Evolutionary conservation across 768 basidiomycete genomes (phyloP).

Genomic region (Mycena maculata): DNA sequence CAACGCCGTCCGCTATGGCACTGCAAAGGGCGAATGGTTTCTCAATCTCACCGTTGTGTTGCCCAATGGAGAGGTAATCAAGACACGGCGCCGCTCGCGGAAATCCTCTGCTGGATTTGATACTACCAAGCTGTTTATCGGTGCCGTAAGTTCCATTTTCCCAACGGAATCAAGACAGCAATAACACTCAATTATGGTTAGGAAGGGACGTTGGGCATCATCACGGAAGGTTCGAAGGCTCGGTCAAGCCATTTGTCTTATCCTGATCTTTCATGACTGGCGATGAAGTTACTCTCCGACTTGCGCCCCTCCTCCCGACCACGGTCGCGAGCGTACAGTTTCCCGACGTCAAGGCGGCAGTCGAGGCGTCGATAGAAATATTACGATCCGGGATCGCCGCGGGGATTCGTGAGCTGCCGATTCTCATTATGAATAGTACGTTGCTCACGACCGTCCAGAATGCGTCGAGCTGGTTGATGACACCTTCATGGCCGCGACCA

Average conservation of each 20-base stretch:
- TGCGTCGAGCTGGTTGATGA: constrained; percentile 88
- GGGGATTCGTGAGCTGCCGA: constrained; percentile 7
- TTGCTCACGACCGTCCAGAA: constrained; percentile 56
- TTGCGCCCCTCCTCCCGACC: constrained; percentile 86
- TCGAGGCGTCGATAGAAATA: constrained; percentile 80
- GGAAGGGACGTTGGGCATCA: constrained; percentile 83
- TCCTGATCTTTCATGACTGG: not conserved
- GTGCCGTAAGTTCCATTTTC: constrained; percentile 63
- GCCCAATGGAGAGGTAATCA: constrained; percentile 90
- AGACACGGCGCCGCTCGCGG: constrained; percentile 80
- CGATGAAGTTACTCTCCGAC: constrained; percentile 84
- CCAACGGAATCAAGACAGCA: too few relatives aligned
- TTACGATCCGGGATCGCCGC: constrained; percentile 14
- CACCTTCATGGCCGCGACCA: constrained; percentile 72
- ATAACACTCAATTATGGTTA: too few relatives aligned
- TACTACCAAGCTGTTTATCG: constrained; percentile 86
- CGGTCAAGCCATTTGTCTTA: too few relatives aligned
- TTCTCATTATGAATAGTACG: not conserved
- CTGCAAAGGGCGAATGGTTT: constrained; percentile 92
- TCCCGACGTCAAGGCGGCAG: constrained; percentile 78
- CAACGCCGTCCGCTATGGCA: constrained; percentile 90
- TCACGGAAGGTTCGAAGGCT: constrained; percentile 75
- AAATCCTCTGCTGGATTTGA: constrained; percentile 94
- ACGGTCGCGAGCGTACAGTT: constrained; percentile 88
- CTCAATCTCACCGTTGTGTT: constrained; percentile 92